phyloP scores from a whole-genome alignment of 2,329 filamentous ascomycete genomes.

The Rhynchosporium secalis region DNA sequence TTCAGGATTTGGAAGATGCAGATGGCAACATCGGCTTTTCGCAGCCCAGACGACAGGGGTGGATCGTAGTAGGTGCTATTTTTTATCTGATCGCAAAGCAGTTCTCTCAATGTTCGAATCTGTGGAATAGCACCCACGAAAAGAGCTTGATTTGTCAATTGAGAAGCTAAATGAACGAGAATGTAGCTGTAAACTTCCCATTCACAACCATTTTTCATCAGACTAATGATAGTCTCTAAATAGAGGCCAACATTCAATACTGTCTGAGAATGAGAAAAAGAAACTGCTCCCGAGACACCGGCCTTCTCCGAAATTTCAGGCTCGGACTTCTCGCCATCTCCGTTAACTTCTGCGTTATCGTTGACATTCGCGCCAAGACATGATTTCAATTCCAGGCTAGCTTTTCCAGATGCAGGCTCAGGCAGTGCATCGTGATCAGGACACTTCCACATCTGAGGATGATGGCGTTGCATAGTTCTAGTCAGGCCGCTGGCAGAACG shows the following conservation, averaged over 20 bases:
- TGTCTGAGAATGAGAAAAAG: conserved; percentile 12
- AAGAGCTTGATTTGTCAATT: conserved; percentile 85
- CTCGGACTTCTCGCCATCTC: conserved; percentile 3
- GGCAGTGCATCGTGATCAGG: conserved; percentile 59
- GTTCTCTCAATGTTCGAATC: conserved; percentile 71
- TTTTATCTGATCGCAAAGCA: conserved; percentile 81
- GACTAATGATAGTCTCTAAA: conserved; percentile 73
- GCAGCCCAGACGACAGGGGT: conserved; percentile 73
- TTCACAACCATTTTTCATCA: conserved; percentile 73
- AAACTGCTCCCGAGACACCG: not conserved
- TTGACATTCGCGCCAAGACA: conserved; percentile 20
- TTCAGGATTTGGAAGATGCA: conserved; percentile 86
- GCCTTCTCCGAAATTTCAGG: not conserved
- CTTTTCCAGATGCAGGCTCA: conserved; percentile 41
- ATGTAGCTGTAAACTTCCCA: conserved; percentile 95
- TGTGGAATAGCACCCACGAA: conserved; percentile 74
- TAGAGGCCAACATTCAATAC: conserved; percentile 48
- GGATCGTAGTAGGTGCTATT: conserved; percentile 78
- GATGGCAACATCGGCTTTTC: conserved; percentile 84
- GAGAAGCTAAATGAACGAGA: conserved; percentile 80
- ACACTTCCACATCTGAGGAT: conserved; percentile 55
- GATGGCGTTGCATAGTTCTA: conserved; percentile 43
- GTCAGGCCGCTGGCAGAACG: conserved; percentile 34
- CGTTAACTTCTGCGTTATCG: not conserved
- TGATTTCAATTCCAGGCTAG: conserved; percentile 38